Evolutionary conservation across 2,329 filamentous ascomycete genomes (phyloP).

Genomic region (Akanthomyces muscarius): DNA sequence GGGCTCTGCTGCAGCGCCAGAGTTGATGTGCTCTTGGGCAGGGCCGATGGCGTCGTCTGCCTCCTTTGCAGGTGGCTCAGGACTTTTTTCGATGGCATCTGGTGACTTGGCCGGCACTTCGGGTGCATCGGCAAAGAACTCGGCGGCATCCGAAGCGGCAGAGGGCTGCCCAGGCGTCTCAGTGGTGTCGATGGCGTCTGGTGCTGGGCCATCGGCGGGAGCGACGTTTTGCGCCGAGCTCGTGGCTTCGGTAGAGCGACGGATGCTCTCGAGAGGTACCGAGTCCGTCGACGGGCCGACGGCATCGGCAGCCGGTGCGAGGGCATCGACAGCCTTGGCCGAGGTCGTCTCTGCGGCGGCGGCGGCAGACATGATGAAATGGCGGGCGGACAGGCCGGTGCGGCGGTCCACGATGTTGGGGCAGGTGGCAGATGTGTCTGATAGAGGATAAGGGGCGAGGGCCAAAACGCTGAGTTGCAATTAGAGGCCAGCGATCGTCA

Average conservation of each 20-base stretch:
- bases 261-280: slow-evolving; percentile 13
- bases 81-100: slow-evolving; percentile 26
- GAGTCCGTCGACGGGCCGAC: not conserved
- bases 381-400: not conserved
- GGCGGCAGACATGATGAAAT: slow-evolving; percentile 7
- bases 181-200: not conserved
- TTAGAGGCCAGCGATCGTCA: not conserved
- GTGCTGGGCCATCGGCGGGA: slow-evolving; percentile 6
- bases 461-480: not conserved
- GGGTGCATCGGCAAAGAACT: slow-evolving; percentile 21
- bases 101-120: slow-evolving; percentile 27
- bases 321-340: not conserved
- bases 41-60: slow-evolving; percentile 39
- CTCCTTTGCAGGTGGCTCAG: slow-evolving; percentile 29
- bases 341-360: slow-evolving; percentile 1
- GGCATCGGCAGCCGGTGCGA: not conserved
- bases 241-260: slow-evolving; percentile 12
- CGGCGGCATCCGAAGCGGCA: slow-evolving; percentile 13
- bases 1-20: slow-evolving; percentile 28
- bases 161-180: not conserved
- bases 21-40: slow-evolving; percentile 40
- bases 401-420: not conserved
- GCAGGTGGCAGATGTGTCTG: slow-evolving; percentile 1
- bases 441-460: not conserved
- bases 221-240: slow-evolving; percentile 12